Evolutionary conservation across 2,329 filamentous ascomycete species (phyloP), one percentile per base, ranked within the genome.

Genomic region (Ceratocystis alfenasii): DNA sequence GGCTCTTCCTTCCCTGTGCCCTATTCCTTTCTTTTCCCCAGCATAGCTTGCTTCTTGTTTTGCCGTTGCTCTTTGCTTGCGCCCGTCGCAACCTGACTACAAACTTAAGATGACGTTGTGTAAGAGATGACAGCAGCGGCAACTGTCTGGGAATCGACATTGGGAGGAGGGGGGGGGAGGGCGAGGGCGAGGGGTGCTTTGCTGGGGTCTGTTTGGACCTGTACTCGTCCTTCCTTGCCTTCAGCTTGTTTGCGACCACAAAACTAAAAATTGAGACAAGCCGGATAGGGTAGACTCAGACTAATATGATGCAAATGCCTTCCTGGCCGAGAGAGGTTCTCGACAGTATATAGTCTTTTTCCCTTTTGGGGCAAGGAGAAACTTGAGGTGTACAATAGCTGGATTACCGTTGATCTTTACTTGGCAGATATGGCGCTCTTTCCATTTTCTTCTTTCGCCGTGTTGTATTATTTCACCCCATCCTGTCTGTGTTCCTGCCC

Each of bases 1-100:
- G 55, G 55, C 55, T 33, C 28, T n/a, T 59, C 55, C 55, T 59
- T 59, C 55, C 28, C 28, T 59, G 55, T 20, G 8, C 17, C 55
- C 55, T 30, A 59, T 59, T 30, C 6, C 28, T n/a, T 59, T 6
- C 25, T 5, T 28, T 8, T 25, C 22, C 8, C n/a, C 48, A 25
- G 17, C 5, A 25, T 22, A 6, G 15, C 15, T 8, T 53, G 17
- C 3, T 48, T 57, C 15, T 4, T 59, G 53, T 57, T 57, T 7
- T 57, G 53, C 36, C 30, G 28, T 20, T 30, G 53, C 25, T 59
- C 20, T 36, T 8, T 30, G 15, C 28, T 57, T 25, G 22, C 53
- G 4, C 22, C 48, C n/a, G 6, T 8, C 30, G 33, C 55, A 30
- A 36, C 28, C 22, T 59, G 55, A 59, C 28, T 59, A 20, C 55